Conservation (phyloP, 2,329 filamentous ascomycete species). For the Dothiorella sarmentorum region DNA sequence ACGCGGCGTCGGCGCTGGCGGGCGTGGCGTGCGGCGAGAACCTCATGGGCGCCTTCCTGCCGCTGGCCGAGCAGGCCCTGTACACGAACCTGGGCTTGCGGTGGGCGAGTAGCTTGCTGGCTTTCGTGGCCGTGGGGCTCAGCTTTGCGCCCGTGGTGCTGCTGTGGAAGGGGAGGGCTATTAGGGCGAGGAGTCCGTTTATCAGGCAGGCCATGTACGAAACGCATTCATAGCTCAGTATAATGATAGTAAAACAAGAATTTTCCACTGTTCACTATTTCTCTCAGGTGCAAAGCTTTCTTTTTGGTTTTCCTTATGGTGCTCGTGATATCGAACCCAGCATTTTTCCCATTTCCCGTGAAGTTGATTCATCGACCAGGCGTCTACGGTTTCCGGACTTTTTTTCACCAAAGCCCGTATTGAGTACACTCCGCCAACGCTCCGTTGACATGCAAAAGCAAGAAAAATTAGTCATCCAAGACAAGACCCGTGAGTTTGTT, state of each 20-base stretch:
- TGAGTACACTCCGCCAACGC: slow-evolving; percentile 6
- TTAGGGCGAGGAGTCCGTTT: slow-evolving; percentile 39
- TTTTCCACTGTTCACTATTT: no score
- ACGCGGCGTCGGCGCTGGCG: slow-evolving; percentile 49
- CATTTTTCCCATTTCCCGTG: background rate
- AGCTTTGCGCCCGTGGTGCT: slow-evolving; percentile 46
- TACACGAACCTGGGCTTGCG: slow-evolving; percentile 47
- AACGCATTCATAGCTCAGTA: no score
- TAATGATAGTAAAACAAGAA: no score
- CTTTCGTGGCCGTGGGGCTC: slow-evolving; percentile 42
- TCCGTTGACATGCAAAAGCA: background rate
- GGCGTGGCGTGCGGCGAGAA: slow-evolving; percentile 51
- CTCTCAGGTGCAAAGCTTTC: no score
- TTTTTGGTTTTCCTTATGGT: background rate
- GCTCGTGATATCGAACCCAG: background rate
- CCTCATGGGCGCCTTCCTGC: slow-evolving; percentile 46
- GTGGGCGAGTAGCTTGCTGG: slow-evolving; percentile 49
- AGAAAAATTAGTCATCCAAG: background rate
- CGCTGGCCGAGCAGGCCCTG: slow-evolving; percentile 46
- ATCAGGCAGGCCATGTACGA: slow-evolving; percentile 28
- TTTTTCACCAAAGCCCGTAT: background rate
- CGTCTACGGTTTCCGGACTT: background rate
- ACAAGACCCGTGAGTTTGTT: slow-evolving; percentile 1
- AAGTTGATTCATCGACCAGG: slow-evolving; percentile 15
- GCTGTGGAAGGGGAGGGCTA: slow-evolving; percentile 40